Conservation (phyloP, 257 asterid genomes). For the Petrea volubilis region DNA sequence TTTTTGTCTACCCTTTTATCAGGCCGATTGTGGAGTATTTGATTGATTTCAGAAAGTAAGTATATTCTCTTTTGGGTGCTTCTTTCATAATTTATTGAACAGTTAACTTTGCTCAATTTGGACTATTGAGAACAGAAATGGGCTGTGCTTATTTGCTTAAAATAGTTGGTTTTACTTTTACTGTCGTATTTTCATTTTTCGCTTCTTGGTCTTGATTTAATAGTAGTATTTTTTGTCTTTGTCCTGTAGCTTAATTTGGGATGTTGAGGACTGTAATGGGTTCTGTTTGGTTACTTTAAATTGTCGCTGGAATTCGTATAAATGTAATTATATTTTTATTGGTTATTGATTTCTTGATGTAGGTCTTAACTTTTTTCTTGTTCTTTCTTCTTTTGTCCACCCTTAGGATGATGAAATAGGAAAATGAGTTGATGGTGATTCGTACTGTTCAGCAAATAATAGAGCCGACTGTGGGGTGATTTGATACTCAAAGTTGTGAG, state of each 20-base stretch:
- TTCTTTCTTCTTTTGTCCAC: neutral
- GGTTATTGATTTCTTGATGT: neutral
- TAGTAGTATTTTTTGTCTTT: neutral
- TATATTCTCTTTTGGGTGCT: too few relatives aligned
- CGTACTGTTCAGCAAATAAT: constrained; percentile 16
- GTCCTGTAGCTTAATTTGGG: neutral
- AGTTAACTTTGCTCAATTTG: neutral
- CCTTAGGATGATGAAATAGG: constrained; percentile 31
- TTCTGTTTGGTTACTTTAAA: neutral
- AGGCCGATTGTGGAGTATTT: too few relatives aligned
- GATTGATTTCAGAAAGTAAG: too few relatives aligned
- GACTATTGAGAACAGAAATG: constrained; percentile 5
- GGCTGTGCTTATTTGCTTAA: constrained; percentile 6
- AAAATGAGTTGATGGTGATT: constrained; percentile 33
- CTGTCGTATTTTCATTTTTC: neutral
- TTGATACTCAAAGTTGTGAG: constrained; percentile 44
- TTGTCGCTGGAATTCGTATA: neutral
- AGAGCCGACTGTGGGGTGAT: constrained; percentile 29
- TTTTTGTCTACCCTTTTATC: too few relatives aligned
- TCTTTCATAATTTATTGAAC: too few relatives aligned
- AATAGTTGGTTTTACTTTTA: neutral
- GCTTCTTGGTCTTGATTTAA: constrained; percentile 1
- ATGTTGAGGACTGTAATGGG: constrained; percentile 5
- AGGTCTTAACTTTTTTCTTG: neutral
- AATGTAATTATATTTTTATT: neutral